Evolutionary conservation across 208 protist genomes (phyloP).

Genomic region (Wallacemonas collosoma): DNA sequence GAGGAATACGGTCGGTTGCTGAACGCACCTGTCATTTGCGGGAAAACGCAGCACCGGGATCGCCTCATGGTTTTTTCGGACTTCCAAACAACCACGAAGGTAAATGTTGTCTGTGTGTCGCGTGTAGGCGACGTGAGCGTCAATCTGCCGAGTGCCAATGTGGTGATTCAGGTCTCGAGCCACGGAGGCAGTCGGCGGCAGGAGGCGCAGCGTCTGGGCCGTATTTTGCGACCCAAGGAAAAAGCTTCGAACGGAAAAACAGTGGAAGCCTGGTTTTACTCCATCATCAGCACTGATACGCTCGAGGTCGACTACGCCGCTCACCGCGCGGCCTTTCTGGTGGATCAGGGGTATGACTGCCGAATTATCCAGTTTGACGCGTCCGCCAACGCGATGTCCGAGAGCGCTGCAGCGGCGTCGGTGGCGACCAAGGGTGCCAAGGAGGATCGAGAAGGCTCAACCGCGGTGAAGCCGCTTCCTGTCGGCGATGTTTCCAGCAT

Average conservation of each 20-base stretch:
- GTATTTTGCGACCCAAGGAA: constrained; percentile 94
- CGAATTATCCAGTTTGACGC: constrained; percentile 78
- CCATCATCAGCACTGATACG: constrained; percentile 96
- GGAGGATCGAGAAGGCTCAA: neutral
- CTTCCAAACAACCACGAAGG: constrained; percentile 89
- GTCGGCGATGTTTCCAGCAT: constrained; percentile 76
- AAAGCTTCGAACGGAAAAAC: constrained; percentile 65
- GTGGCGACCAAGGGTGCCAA: constrained; percentile 11
- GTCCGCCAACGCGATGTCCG: neutral
- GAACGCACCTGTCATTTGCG: constrained; percentile 92
- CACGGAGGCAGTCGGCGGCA: constrained; percentile 96
- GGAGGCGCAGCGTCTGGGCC: constrained; percentile 97
- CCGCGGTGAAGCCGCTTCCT: constrained; percentile 10
- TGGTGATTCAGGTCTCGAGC: constrained; percentile 99
- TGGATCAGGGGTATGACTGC: constrained; percentile 95
- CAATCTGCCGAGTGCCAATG: constrained; percentile 99
- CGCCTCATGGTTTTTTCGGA: constrained; percentile 93
- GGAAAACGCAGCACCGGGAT: constrained; percentile 92
- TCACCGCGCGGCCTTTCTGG: constrained; percentile 98
- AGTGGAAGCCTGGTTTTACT: constrained; percentile 99
- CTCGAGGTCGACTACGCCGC: constrained; percentile 97
- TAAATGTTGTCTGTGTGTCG: constrained; percentile 97
- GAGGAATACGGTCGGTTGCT: constrained; percentile 94
- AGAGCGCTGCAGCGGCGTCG: neutral
- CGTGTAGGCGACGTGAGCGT: constrained; percentile 97